Evolutionary conservation across 139 green algal species (phyloP), one percentile per base, ranked within the genome.

Genomic region (Zygnema cylindricum): DNA sequence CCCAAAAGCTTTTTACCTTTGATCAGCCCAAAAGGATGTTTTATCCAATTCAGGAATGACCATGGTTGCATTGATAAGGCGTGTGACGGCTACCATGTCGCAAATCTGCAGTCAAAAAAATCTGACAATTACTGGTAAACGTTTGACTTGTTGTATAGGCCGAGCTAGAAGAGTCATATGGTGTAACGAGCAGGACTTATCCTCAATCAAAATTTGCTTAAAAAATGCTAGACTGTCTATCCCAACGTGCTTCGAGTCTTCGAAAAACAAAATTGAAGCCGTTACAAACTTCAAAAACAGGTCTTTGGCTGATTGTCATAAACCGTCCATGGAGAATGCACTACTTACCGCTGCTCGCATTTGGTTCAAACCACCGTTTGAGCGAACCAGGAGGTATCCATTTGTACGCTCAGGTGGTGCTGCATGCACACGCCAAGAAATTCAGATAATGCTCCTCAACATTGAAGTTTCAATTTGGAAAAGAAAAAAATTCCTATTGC

Each of bases 1-100:
- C 25, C 30, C 57, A 73, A 73, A 73, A 30, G 57, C 30, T 35
- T 25, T 7, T 1, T 89, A 91, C 86, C 86, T 91, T n/a, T 41
- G 41, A 35, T 91, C 86, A n/a, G 86, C 86, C 86, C 86, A 91
- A 63, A 91, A 91, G 38, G 86, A 91, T n/a, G 81, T 89, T 32
- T 91, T 90, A 41, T 91, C 79, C 0, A 91, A 35, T 25, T 91
- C 86, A 49, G 86, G 86, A 39, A 91, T 86, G 30, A 89, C 84
- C 84, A 89, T 63, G 36, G 84, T 89, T 73, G 73, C 84, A 41
- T 89, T 89, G 25, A 89, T 88, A 11, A 73, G 21, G 32, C 40
- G 54, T 22, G 84, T 75, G 76, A 89, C 85, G 33, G 84, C 84
- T n/a, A 89, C 84, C 75, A 89, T 86, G 76, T 89, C 84, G 88